These are phyloP conservation scores for Melanogaster broomeanus DNA, from an alignment of 768 basidiomycete species.

Conservation along the genomic window DNA sequence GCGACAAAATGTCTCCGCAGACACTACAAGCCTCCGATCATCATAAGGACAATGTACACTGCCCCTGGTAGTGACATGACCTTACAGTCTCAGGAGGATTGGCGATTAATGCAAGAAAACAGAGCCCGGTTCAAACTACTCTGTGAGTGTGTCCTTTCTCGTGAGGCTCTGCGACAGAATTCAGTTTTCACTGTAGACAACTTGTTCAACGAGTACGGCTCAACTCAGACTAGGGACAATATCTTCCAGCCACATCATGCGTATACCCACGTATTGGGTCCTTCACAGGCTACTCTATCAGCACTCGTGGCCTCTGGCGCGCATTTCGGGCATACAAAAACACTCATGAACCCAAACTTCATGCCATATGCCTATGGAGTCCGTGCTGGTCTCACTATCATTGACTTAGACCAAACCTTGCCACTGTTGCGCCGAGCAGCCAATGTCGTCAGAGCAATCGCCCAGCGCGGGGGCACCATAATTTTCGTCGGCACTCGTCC, in stretches of 20 bases:
- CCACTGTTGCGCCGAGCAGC: slow-evolving; percentile 91
- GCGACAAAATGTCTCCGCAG: slow-evolving; percentile 24
- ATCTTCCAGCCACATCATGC: slow-evolving; percentile 73
- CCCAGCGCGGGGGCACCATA: slow-evolving; percentile 78
- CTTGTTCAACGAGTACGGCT: slow-evolving; percentile 71
- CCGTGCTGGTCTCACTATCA: slow-evolving; percentile 87
- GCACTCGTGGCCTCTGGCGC: slow-evolving; percentile 92
- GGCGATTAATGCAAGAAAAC: slow-evolving; percentile 61
- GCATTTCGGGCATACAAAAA: slow-evolving; percentile 86
- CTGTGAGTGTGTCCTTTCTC: slow-evolving; percentile 42
- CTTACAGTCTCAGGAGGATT: slow-evolving; percentile 57
- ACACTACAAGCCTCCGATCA: not conserved
- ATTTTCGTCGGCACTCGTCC: slow-evolving; percentile 90
- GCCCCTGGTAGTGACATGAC: slow-evolving; percentile 30
- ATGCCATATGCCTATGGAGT: slow-evolving; percentile 91
- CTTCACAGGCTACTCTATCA: slow-evolving; percentile 75
- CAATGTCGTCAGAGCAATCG: slow-evolving; percentile 80
- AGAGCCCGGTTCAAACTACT: slow-evolving; percentile 57
- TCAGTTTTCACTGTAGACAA: slow-evolving; percentile 45
- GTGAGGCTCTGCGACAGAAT: slow-evolving; percentile 7
- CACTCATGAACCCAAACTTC: slow-evolving; percentile 87
- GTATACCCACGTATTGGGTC: slow-evolving; percentile 59
- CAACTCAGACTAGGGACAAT: slow-evolving; percentile 66
- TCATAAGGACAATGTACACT: slow-evolving; percentile 30
- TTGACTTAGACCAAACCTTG: slow-evolving; percentile 92